A percentile compares a stretch with the other conserved stretches of the same genome.
These are phyloP conservation scores for Colletotrichum navitas DNA, from an alignment of 2,329 filamentous ascomycete genomes.

Conservation along the genomic window DNA sequence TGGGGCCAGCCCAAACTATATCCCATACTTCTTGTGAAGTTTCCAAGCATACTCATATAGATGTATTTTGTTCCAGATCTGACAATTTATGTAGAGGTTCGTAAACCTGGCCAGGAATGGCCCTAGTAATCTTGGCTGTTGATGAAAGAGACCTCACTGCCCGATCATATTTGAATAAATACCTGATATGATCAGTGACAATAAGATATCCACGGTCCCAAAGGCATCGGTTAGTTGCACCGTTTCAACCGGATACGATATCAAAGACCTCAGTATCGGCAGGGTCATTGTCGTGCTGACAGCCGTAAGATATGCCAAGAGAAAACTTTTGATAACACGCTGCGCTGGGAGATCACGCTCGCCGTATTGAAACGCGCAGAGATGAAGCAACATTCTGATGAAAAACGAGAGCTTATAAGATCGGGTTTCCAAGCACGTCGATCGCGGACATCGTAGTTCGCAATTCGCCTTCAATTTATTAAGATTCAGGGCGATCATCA, in stretches of 20 bases:
- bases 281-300: neutral
- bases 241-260: neutral
- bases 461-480: neutral
- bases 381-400: constrained; percentile 35
- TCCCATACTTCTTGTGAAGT: constrained; percentile 49
- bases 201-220: neutral
- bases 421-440: neutral
- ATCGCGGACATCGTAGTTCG: neutral
- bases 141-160: constrained; percentile 46
- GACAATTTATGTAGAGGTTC: constrained; percentile 43
- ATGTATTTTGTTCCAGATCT: constrained; percentile 14
- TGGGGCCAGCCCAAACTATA: constrained; percentile 50
- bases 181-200: constrained; percentile 24
- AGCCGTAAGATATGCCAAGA: neutral
- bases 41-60: constrained; percentile 46
- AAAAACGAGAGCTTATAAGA: constrained; percentile 20
- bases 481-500: neutral
- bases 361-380: constrained; percentile 43
- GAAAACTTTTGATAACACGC: constrained; percentile 19
- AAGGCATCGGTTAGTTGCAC: neutral
- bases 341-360: constrained; percentile 46
- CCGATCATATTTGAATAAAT: constrained; percentile 43
- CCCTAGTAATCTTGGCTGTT: constrained; percentile 46
- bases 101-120: constrained; percentile 46
- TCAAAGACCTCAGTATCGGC: neutral